phyloP scores from a whole-genome alignment of 225 moss, liverwort and hornwort genomes.

The Physcomitrellopsis africana region DNA sequence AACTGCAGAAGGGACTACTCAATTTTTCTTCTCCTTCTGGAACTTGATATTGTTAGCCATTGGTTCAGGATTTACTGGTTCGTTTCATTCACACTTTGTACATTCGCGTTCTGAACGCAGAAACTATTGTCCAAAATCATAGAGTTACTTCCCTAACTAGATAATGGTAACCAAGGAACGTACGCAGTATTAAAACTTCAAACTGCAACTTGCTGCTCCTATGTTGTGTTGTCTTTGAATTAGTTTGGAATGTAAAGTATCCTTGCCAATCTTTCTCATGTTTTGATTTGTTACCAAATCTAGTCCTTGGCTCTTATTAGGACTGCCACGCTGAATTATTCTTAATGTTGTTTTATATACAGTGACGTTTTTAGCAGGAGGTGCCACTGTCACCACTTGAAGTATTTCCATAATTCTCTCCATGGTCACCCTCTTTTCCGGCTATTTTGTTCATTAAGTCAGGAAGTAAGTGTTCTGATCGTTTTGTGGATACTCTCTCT shows the following conservation, averaged over 20 bases:
- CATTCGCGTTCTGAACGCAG: no score
- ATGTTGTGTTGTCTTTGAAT: background rate
- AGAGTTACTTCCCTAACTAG: no score
- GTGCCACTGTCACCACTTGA: constrained; percentile 37
- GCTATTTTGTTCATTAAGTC: constrained; percentile 39
- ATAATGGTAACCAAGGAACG: no score
- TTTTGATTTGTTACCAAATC: background rate
- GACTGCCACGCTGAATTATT: constrained; percentile 18
- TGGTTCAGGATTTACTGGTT: constrained; percentile 57
- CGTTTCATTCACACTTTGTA: background rate
- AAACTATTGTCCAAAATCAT: no score
- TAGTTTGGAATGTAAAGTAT: background rate
- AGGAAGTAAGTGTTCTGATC: constrained; percentile 28
- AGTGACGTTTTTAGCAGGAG: constrained; percentile 46
- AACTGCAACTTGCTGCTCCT: background rate
- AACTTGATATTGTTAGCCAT: constrained; percentile 46
- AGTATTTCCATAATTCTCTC: constrained; percentile 28
- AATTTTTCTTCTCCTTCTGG: constrained; percentile 44
- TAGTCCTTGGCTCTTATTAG: background rate
- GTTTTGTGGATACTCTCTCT: background rate
- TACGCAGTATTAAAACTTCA: no score
- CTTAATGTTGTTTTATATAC: constrained; percentile 21
- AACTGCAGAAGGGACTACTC: constrained; percentile 45
- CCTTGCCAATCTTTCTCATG: background rate
- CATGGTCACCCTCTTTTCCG: constrained; percentile 33